These are phyloP conservation scores for Ogataea hybrid DNA, from an alignment of 1,139 yeast species.

Conservation along the genomic window DNA sequence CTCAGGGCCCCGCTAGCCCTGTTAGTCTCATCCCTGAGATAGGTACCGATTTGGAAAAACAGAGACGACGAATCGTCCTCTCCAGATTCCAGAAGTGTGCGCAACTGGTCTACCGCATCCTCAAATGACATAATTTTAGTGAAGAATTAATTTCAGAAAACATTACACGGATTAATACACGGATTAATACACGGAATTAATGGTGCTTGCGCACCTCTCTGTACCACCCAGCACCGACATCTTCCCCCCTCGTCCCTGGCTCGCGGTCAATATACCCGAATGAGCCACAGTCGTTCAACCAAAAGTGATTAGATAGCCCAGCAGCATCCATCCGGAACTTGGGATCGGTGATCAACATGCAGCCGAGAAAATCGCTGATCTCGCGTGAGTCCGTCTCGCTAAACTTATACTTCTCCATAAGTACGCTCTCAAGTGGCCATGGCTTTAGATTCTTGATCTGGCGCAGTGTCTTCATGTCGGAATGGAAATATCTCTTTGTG, in stretches of 20 bases:
- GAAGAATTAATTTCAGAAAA: constrained; percentile 1
- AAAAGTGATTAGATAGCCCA: constrained; percentile 73
- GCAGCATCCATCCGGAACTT: constrained; percentile 76
- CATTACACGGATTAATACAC: neutral
- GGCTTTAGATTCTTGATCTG: constrained; percentile 64
- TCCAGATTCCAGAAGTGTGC: no score
- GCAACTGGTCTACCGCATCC: neutral
- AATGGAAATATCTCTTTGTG: constrained; percentile 52
- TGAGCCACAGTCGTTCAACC: constrained; percentile 67
- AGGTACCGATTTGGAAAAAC: no score
- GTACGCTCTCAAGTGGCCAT: constrained; percentile 67
- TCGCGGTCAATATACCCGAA: constrained; percentile 58
- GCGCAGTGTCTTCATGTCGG: constrained; percentile 45
- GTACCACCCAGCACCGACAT: constrained; percentile 70
- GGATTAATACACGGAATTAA: constrained; percentile 3
- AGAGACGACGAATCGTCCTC: no score
- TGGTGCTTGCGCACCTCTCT: constrained; percentile 33
- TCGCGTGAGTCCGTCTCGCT: constrained; percentile 51
- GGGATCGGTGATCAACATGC: constrained; percentile 74
- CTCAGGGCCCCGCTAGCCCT: constrained; percentile 4
- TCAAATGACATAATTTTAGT: neutral
- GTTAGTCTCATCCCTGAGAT: constrained; percentile 6
- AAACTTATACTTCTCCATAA: constrained; percentile 71
- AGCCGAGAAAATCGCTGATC: constrained; percentile 61
- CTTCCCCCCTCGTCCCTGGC: constrained; percentile 65